These are phyloP conservation scores for Afroboletus lepidellus DNA, from an alignment of 1,284 basidiomycete genomes.

Conservation along the genomic window DNA sequence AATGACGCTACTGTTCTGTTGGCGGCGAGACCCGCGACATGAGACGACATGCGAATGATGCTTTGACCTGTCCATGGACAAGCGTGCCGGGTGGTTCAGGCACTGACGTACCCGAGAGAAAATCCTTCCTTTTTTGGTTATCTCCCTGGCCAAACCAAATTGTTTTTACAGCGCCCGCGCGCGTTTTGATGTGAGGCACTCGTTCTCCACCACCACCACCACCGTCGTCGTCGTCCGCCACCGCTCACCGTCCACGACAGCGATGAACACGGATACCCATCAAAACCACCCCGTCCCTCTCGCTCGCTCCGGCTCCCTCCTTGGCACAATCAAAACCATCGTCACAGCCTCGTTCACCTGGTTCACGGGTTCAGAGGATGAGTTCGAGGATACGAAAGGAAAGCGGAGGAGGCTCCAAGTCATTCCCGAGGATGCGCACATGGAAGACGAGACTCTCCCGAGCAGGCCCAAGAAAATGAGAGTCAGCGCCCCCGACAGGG, in stretches of 20 bases:
- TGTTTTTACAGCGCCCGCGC: conserved; percentile 21
- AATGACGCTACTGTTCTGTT: background rate
- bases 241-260: conserved; percentile 18
- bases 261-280: conserved; percentile 35
- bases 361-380: conserved; percentile 49
- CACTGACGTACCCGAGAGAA: conserved; percentile 14
- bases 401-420: conserved; percentile 48
- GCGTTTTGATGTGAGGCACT: conserved; percentile 7
- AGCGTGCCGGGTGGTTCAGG: background rate
- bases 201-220: conserved; percentile 27
- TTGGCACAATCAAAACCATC: conserved; percentile 60
- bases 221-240: conserved; percentile 1
- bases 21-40: conserved; percentile 5
- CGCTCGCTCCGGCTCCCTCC: conserved; percentile 49
- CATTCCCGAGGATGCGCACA: conserved; percentile 31
- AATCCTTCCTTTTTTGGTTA: conserved; percentile 9
- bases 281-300: conserved; percentile 28
- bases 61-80: background rate
- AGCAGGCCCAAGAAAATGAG: conserved; percentile 53
- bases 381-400: conserved; percentile 46
- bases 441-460: conserved; percentile 30
- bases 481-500: conserved; percentile 46
- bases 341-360: conserved; percentile 63
- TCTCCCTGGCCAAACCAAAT: conserved; percentile 14
- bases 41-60: conserved; percentile 18